Conservation (phyloP, 495 filamentous ascomycete genomes). For the Daldinia loculata region DNA sequence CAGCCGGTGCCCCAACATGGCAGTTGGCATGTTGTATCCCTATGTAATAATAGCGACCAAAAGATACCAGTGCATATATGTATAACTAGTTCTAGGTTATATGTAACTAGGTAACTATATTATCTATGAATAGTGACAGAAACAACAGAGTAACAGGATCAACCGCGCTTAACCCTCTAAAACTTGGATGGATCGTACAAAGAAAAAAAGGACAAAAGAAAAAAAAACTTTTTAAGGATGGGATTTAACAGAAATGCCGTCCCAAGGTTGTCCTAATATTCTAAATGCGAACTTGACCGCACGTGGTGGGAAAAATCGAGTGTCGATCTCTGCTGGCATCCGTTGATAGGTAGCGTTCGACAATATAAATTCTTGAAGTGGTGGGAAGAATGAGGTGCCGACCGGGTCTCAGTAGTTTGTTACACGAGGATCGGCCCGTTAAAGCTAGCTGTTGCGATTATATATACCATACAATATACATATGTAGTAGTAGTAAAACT, state of each 20-base stretch:
- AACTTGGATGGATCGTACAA: slow-evolving; percentile 10
- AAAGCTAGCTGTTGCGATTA: slow-evolving; percentile 15
- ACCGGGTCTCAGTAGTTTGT: slow-evolving; percentile 8
- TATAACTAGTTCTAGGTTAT: background rate
- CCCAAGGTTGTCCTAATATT: slow-evolving; percentile 12
- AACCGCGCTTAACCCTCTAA: slow-evolving; percentile 40
- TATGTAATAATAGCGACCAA: background rate
- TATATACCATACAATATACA: background rate
- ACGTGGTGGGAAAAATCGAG: slow-evolving; percentile 19
- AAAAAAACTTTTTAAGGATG: slow-evolving; percentile 6
- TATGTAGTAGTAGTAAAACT: background rate
- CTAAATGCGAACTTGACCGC: slow-evolving; percentile 20
- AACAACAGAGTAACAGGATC: slow-evolving; percentile 13
- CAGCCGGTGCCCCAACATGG: slow-evolving; percentile 15
- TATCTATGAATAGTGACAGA: slow-evolving; percentile 26
- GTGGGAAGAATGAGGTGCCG: background rate
- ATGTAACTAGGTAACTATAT: background rate
- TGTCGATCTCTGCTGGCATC: slow-evolving; percentile 38
- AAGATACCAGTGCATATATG: background rate
- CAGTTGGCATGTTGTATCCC: slow-evolving; percentile 4
- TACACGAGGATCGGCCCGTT: slow-evolving; percentile 40
- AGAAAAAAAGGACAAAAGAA: background rate
- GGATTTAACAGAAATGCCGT: slow-evolving; percentile 41
- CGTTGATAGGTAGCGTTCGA: slow-evolving; percentile 30
- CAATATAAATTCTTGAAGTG: slow-evolving; percentile 20